Evolutionary conservation across 345 rosid species (phyloP).

Genomic region (Kernera saxatilis): DNA sequence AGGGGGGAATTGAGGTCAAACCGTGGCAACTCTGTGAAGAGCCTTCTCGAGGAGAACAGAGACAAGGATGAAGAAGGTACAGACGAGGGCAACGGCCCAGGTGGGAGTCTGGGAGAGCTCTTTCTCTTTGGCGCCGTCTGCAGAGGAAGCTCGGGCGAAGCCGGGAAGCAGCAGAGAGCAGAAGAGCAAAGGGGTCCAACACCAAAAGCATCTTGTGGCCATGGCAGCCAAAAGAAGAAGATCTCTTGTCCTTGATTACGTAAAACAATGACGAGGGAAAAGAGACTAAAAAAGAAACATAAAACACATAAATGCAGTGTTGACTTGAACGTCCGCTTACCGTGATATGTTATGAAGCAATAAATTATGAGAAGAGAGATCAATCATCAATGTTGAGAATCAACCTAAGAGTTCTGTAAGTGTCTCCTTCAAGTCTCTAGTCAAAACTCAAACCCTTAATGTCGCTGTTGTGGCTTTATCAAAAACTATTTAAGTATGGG

Average conservation of each 20-base stretch:
- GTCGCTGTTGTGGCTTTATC: too few relatives aligned
- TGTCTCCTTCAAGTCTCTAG: not conserved
- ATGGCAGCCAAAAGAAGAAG: not conserved
- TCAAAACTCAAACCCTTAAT: not conserved
- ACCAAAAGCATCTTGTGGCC: conserved; percentile 7
- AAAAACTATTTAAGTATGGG: too few relatives aligned
- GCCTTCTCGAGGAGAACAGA: conserved; percentile 61
- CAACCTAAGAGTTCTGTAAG: not conserved
- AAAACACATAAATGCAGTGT: not conserved
- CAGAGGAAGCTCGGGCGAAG: conserved; percentile 4
- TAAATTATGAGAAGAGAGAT: conserved; percentile 3
- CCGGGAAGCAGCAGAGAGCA: not conserved
- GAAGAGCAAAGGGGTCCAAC: conserved; percentile 1
- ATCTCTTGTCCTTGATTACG: not conserved
- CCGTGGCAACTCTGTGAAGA: conserved; percentile 70
- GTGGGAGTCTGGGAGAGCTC: conserved; percentile 72
- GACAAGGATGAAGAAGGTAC: conserved; percentile 62
- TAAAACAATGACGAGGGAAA: not conserved
- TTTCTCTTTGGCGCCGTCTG: conserved; percentile 24
- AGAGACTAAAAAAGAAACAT: not conserved
- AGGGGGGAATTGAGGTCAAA: not conserved
- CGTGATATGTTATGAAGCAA: conserved; percentile 10
- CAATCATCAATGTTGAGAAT: not conserved
- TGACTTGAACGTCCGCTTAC: not conserved
- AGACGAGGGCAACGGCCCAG: conserved; percentile 80